Base-by-base conservation (phyloP, 768 basidiomycete genomes). In the Termitomyces sp. region DNA sequence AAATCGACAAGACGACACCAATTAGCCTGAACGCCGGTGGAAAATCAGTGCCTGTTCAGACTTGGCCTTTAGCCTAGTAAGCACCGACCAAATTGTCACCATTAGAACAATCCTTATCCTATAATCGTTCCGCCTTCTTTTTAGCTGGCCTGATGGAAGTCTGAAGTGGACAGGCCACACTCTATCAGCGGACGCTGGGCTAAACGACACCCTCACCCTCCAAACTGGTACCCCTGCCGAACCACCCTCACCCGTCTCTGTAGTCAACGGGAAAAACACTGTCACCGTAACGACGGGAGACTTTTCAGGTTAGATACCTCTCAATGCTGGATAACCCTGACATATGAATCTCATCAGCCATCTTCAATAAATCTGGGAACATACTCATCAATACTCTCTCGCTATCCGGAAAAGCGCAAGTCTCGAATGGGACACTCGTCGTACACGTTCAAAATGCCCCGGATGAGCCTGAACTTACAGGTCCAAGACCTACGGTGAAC, bases 161-260 rank as follows among this genome's bases (percentile, higher is more conserved):
- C 56, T 74, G 12, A 74, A 74, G 58, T 74, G 73, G 73, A 72
- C 71, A 3, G 73, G 71, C 9, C 73, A 74, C 54, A 64, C 71
- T n/a, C 56, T 74, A 29, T 55, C 66, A 15, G 66, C 68, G 2
- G 63, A 71, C 46, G 50, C 58, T 10, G 62, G 64, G 4, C 66
- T 65, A 25, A 29, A 57, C 12, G 60, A 64, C 33, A 55, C 53
- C 2, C 59, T 74, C 9, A 63, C 56, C 16, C 25, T 74, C 20
- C 56, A 64, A 2, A 64, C 66, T 18, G 68, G 70, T 27, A 72
- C 68, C 18, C 73, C 73, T 1, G 56, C 63, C 10, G 73, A 74
- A 41, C 70, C 73, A 3, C 20, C 56, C 7, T 59, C 63, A 2
- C 71, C 68, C 5, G 70, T 74, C 12, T 65, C 66, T 10, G 70